A percentile compares a stretch with the other conserved stretches of the same genome.
Conservation (phyloP, 164 flowering plant species). For the Cinnamomum micranthum region DNA sequence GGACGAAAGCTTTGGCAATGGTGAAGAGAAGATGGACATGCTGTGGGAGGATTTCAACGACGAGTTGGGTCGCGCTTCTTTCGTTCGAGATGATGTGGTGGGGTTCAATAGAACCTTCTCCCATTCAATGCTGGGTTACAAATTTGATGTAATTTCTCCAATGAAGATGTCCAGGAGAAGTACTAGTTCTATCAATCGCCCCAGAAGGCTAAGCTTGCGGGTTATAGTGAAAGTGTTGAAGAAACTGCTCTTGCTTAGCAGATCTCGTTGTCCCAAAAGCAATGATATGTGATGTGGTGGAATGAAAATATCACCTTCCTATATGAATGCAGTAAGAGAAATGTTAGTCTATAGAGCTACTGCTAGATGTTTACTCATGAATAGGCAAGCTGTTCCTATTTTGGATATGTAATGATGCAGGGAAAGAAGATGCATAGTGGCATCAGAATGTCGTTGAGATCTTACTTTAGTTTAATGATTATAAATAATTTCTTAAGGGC, state of each 20-base stretch:
- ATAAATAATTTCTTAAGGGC: no score
- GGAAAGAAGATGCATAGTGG: no score
- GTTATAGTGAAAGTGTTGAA: slow-evolving; percentile 46
- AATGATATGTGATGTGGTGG: background rate
- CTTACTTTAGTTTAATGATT: no score
- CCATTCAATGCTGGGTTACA: background rate
- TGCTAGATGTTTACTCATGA: no score
- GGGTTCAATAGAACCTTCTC: background rate
- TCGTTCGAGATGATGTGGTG: background rate
- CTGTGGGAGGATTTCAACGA: slow-evolving; percentile 70
- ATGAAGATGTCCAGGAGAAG: slow-evolving; percentile 27
- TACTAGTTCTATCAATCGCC: slow-evolving; percentile 11
- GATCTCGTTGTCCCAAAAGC: slow-evolving; percentile 22
- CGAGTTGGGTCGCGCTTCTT: slow-evolving; percentile 23
- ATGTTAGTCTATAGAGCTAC: no score
- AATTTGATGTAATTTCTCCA: background rate
- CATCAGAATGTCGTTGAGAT: no score
- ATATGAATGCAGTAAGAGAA: no score
- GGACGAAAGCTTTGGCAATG: slow-evolving; percentile 7
- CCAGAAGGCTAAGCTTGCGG: slow-evolving; percentile 29
- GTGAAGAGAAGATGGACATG: slow-evolving; percentile 62
- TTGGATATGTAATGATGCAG: no score
- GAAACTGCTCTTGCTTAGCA: slow-evolving; percentile 45
- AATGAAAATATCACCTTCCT: no score
- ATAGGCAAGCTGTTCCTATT: no score